A percentile compares a stretch with the other conserved stretches of the same genome.
phyloP scores from a whole-genome alignment of 129 eudicot genomes.

The Chrysanthemum seticuspe region DNA sequence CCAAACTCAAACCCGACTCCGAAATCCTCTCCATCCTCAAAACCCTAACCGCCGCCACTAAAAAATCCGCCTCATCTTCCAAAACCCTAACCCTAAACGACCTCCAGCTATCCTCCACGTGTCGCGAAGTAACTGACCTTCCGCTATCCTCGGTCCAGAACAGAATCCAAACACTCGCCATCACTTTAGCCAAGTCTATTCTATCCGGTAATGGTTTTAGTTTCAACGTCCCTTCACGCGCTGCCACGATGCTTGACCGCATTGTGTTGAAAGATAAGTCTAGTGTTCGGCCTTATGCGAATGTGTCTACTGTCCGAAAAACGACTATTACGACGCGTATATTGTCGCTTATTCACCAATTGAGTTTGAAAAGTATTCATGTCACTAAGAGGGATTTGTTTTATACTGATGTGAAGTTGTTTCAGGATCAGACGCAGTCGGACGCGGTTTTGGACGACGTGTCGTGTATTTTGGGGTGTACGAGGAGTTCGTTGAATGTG shows the following conservation, averaged over 20 bases:
- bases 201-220: constrained; percentile 84
- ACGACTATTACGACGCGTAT: constrained; percentile 84
- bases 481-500: constrained; percentile 81
- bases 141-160: constrained; percentile 70
- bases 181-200: constrained; percentile 64
- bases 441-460: constrained; percentile 90
- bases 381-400: constrained; percentile 93
- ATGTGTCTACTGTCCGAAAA: constrained; percentile 76
- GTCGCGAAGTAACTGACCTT: constrained; percentile 87
- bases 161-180: constrained; percentile 53
- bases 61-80: constrained; percentile 46
- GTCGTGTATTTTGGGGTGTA: constrained; percentile 79
- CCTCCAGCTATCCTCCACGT: constrained; percentile 65
- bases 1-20: constrained; percentile 70
- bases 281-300: constrained; percentile 63
- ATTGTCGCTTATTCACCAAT: constrained; percentile 73
- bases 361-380: constrained; percentile 60
- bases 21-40: constrained; percentile 57
- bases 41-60: constrained; percentile 42
- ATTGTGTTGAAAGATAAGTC: constrained; percentile 81
- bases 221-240: constrained; percentile 87
- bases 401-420: constrained; percentile 92
- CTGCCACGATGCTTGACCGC: constrained; percentile 90
- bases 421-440: constrained; percentile 83
- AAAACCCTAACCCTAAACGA: constrained; percentile 66